Conservation (phyloP, 2,329 filamentous ascomycete species). For the Xylariaceae sp. region DNA sequence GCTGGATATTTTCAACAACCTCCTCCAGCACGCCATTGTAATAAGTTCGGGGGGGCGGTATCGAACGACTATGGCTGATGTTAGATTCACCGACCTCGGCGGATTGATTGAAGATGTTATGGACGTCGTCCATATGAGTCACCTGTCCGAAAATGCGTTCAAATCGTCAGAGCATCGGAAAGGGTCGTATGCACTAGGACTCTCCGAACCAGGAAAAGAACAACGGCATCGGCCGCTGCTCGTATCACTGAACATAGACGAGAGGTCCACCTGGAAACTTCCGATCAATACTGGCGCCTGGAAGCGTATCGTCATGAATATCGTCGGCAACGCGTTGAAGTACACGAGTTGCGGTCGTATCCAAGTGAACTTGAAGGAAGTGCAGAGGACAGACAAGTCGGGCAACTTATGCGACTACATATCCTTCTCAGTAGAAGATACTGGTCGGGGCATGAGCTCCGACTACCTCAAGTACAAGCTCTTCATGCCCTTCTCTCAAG, state of each 20-base stretch:
- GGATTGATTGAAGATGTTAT: neutral
- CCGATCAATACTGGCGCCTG: neutral
- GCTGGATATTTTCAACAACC: neutral
- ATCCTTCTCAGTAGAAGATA: neutral
- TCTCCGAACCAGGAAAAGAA: neutral
- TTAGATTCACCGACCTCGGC: neutral
- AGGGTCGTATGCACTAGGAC: neutral
- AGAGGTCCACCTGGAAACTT: neutral
- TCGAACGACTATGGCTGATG: neutral
- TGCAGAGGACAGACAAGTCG: neutral
- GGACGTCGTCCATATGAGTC: neutral
- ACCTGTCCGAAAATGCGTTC: neutral
- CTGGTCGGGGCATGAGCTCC: neutral
- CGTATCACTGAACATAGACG: neutral
- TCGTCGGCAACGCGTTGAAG: neutral
- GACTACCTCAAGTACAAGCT: neutral
- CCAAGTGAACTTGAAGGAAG: neutral
- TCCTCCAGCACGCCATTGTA: neutral
- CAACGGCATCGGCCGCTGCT: neutral
- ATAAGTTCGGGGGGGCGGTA: neutral
- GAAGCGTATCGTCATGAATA: neutral
- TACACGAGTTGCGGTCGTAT: neutral
- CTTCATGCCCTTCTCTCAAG: neutral
- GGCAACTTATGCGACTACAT: neutral
- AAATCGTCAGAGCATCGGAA: neutral